Conservation (phyloP, 2,329 filamentous ascomycete genomes). For the Neopestalotiopsis clavispora region DNA sequence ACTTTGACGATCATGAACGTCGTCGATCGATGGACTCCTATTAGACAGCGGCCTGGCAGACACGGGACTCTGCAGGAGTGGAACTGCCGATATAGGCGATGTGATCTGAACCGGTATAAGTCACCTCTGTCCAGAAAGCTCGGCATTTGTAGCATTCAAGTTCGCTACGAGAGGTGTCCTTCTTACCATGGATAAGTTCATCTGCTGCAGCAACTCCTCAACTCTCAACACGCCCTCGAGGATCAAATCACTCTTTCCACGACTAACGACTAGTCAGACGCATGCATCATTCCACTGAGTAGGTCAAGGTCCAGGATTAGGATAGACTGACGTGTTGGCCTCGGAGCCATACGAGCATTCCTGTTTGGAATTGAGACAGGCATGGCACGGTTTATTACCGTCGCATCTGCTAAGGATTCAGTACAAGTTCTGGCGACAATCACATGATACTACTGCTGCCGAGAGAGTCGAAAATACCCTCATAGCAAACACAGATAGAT, state of each 20-base stretch:
- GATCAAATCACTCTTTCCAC: slow-evolving; percentile 57
- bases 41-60: slow-evolving; percentile 17
- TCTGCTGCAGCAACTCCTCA: slow-evolving; percentile 50
- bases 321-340: slow-evolving; percentile 46
- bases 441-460: background rate
- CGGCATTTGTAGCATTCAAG: background rate
- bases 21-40: slow-evolving; percentile 19
- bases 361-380: slow-evolving; percentile 40
- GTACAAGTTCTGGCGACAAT: background rate
- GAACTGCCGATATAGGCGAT: slow-evolving; percentile 2
- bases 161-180: background rate
- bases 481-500: background rate
- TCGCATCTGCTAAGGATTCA: slow-evolving; percentile 45
- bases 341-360: slow-evolving; percentile 48
- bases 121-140: too few relatives aligned
- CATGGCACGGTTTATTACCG: slow-evolving; percentile 49
- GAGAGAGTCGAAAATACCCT: too few relatives aligned
- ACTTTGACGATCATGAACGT: slow-evolving; percentile 22
- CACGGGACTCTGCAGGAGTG: slow-evolving; percentile 16
- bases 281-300: background rate
- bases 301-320: background rate
- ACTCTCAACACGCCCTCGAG: slow-evolving; percentile 54
- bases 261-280: slow-evolving; percentile 30
- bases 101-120: slow-evolving; percentile 20
- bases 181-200: slow-evolving; percentile 45